Evolutionary conservation across 192 early-diverging fungal genomes (phyloP).

Genomic region (Backusella sp.): DNA sequence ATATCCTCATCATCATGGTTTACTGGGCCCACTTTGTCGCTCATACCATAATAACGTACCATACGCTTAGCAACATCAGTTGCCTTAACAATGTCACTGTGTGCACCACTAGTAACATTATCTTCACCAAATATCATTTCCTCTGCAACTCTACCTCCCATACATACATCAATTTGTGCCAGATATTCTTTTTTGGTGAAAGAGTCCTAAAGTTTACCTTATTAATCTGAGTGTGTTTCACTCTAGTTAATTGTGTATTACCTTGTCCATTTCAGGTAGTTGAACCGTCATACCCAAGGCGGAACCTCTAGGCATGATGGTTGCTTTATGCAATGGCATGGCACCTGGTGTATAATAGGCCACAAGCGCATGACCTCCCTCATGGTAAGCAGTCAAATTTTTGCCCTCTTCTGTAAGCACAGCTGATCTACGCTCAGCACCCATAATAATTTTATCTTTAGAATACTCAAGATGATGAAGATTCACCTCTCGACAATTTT

Average conservation of each 20-base stretch:
- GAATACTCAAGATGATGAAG: constrained; percentile 93
- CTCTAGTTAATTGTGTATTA: background rate
- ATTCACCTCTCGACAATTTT: constrained; percentile 65
- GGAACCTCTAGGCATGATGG: constrained; percentile 94
- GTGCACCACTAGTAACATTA: constrained; percentile 92
- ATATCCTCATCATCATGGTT: constrained; percentile 77
- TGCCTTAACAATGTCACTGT: constrained; percentile 88
- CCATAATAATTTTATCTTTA: constrained; percentile 99
- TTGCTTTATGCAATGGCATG: constrained; percentile 96
- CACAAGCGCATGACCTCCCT: constrained; percentile 96
- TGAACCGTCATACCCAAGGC: constrained; percentile 88
- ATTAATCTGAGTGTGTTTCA: background rate
- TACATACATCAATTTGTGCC: constrained; percentile 91
- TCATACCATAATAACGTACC: constrained; percentile 95
- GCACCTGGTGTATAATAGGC: constrained; percentile 95
- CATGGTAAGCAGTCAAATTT: constrained; percentile 94
- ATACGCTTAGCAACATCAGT: constrained; percentile 87
- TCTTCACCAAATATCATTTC: constrained; percentile 95
- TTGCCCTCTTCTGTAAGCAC: constrained; percentile 89
- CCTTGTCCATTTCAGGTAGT: constrained; percentile 89
- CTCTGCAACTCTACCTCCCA: constrained; percentile 99
- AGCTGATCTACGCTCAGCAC: constrained; percentile 89
- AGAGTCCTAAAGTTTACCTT: constrained; percentile 42
- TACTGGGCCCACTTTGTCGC: constrained; percentile 86
- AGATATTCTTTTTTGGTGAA: constrained; percentile 80